Conservation (phyloP, 2,329 filamentous ascomycete genomes). For the Fusarium stilboides region DNA sequence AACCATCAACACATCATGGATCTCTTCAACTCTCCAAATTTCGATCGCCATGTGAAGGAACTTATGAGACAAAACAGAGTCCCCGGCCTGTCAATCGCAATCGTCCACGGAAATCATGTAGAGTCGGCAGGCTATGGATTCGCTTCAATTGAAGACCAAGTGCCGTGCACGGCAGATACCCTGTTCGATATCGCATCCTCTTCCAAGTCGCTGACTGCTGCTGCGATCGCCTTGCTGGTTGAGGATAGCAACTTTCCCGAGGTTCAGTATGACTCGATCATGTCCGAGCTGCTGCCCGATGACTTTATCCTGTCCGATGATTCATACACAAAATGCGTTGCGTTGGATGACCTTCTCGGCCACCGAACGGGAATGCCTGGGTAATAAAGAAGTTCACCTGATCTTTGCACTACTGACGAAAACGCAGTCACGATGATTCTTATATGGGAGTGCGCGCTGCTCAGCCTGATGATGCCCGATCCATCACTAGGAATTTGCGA, state of each 20-base stretch:
- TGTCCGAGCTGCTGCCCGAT: slow-evolving; percentile 14
- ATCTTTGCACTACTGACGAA: rapidly evolving
- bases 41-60: not conserved
- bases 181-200: slow-evolving; percentile 29
- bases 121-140: slow-evolving; percentile 8
- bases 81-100: slow-evolving; percentile 16
- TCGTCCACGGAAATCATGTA: not conserved
- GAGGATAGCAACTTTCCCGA: not conserved
- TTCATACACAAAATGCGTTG: slow-evolving; percentile 3
- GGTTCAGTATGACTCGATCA: not conserved
- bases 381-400: rapidly evolving
- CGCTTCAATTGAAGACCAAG: not conserved
- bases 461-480: not conserved
- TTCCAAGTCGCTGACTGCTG: slow-evolving; percentile 12
- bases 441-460: slow-evolving; percentile 11
- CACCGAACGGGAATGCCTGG: slow-evolving; percentile 21
- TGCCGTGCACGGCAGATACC: slow-evolving; percentile 14
- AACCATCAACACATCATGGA: slow-evolving; percentile 4
- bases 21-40: not conserved
- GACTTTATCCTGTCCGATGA: slow-evolving; percentile 19
- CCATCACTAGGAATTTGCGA: slow-evolving; percentile 19
- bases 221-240: not conserved
- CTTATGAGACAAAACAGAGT: slow-evolving; percentile 10
- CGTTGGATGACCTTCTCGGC: slow-evolving; percentile 18
- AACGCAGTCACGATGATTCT: slow-evolving; percentile 7